A percentile compares a stretch with the other conserved stretches of the same genome.
Conservation (phyloP, 345 rosid genomes). For the Carallia brachiata region DNA sequence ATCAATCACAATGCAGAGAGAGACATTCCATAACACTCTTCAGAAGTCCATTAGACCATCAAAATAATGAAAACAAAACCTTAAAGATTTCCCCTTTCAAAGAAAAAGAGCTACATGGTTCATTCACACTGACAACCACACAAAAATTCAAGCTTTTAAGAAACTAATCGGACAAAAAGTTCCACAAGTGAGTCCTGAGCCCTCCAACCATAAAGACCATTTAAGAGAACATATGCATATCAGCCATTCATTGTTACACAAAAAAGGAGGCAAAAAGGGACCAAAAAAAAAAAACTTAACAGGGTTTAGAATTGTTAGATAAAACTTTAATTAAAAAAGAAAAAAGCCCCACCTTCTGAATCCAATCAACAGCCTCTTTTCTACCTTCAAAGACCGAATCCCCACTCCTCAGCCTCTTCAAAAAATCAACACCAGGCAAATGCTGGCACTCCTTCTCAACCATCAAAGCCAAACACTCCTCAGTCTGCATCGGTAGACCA, state of each 20-base stretch:
- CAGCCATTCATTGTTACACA: slow-evolving; percentile 1
- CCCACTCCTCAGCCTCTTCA: slow-evolving; percentile 51
- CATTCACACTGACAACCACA: too few relatives aligned
- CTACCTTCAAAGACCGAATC: slow-evolving; percentile 52
- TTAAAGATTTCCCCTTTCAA: too few relatives aligned
- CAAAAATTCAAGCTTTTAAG: background rate
- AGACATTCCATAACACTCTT: background rate
- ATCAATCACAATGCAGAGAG: slow-evolving; percentile 4
- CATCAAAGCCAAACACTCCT: slow-evolving; percentile 51
- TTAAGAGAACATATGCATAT: background rate
- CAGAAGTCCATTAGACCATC: background rate
- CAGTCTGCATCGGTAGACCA: slow-evolving; percentile 47
- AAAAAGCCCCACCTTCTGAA: slow-evolving; percentile 47
- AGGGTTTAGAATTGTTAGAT: background rate
- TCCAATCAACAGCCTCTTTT: slow-evolving; percentile 58
- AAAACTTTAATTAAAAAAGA: background rate
- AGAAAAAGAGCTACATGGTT: too few relatives aligned
- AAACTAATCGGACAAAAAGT: background rate
- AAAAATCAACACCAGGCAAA: slow-evolving; percentile 48
- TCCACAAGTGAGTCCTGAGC: background rate
- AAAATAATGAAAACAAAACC: background rate
- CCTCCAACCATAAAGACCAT: background rate
- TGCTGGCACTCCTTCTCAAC: slow-evolving; percentile 56
- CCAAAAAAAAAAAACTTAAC: background rate
- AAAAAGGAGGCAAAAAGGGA: slow-evolving; percentile 2